Conservation (phyloP, 1,284 basidiomycete genomes). For the Microbotryomycetes sp. region DNA sequence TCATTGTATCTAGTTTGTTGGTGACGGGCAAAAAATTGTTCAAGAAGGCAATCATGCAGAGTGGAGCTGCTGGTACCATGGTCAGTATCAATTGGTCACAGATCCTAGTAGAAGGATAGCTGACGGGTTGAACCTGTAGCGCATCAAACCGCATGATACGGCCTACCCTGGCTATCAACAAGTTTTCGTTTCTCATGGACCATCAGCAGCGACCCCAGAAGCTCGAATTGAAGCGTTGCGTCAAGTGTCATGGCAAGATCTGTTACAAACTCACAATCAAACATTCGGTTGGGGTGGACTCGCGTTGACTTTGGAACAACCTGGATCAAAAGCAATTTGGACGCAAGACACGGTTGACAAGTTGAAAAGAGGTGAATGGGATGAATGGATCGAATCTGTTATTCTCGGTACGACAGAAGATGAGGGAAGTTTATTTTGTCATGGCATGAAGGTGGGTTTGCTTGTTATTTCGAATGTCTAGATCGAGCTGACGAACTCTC, state of each 20-base stretch:
- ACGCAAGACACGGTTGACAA: slow-evolving; percentile 5
- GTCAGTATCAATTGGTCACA: not conserved
- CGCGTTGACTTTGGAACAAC: slow-evolving; percentile 20
- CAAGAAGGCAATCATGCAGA: slow-evolving; percentile 23
- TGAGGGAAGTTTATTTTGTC: slow-evolving; percentile 22
- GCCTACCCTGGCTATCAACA: slow-evolving; percentile 18
- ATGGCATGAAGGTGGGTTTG: slow-evolving; percentile 6
- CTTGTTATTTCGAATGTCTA: not conserved
- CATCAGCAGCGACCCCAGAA: not conserved
- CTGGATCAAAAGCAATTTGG: slow-evolving; percentile 5
- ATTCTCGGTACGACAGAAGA: slow-evolving; percentile 23
- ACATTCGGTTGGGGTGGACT: slow-evolving; percentile 10
- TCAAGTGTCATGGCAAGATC: not conserved
- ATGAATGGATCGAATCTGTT: slow-evolving; percentile 22
- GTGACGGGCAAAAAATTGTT: slow-evolving; percentile 22
- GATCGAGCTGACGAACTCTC: not conserved
- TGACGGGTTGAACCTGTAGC: not conserved
- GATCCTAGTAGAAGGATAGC: too few species aligned
- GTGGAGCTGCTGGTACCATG: slow-evolving; percentile 24
- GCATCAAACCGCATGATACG: slow-evolving; percentile 9
- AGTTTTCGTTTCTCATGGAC: slow-evolving; percentile 14
- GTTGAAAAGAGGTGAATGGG: slow-evolving; percentile 14
- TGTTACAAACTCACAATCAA: slow-evolving; percentile 14
- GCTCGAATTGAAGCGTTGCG: slow-evolving; percentile 16
- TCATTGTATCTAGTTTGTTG: slow-evolving; percentile 24